Base-by-base conservation (phyloP, 768 basidiomycete genomes). In the Tremella fuciformis region DNA sequence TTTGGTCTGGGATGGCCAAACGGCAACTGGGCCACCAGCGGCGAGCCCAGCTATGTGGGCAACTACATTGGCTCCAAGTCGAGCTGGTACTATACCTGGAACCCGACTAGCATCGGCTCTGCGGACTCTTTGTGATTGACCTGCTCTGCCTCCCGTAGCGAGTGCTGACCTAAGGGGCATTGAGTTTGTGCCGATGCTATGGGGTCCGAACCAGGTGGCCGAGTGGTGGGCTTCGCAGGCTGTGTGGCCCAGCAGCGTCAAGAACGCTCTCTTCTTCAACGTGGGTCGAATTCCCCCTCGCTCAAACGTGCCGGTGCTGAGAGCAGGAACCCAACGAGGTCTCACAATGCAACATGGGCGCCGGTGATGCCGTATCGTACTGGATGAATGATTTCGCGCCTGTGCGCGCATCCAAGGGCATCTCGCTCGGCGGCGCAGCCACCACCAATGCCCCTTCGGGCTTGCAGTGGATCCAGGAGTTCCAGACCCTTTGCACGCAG, bases 1-100 rank as follows among this genome's bases (percentile, higher is more conserved):
- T 80, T 82, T 42, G 83, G 88, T 61, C 72, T 87, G 18, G 86
- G 82, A 19, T 91, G 88, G 86, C 81, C 85, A 38, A 82, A 84
- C 57, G 81, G 82, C 53, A 79, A 83, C 58, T 78, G 80, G 59
- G 56, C 76, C 9, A n/a, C 26, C 8, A 13, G 58, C 9, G 61
- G 62, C 19, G 47, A 57, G 11, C 56, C 69, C 13, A 60, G 70
- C 34, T 75, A 81, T 48, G 80, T 91, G 47, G 65, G 75, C 13
- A 78, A 82, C 65, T 89, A 83, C 73, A 78, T 80, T 51, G 82
- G 81, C 22, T 57, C 38, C 25, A 77, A 80, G 2, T 80, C 83
- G 49, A 50, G 60, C 8, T 74, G 65, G 70, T 50, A 86, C 39
- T 88, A 89, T 77, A 83, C 81, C 29, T 93, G 91, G 91, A 80